A percentile compares a stretch with the other conserved stretches of the same genome.
These are phyloP conservation scores for Talinum fruticosum DNA, from an alignment of 148 eudicot genomes.

Conservation along the genomic window DNA sequence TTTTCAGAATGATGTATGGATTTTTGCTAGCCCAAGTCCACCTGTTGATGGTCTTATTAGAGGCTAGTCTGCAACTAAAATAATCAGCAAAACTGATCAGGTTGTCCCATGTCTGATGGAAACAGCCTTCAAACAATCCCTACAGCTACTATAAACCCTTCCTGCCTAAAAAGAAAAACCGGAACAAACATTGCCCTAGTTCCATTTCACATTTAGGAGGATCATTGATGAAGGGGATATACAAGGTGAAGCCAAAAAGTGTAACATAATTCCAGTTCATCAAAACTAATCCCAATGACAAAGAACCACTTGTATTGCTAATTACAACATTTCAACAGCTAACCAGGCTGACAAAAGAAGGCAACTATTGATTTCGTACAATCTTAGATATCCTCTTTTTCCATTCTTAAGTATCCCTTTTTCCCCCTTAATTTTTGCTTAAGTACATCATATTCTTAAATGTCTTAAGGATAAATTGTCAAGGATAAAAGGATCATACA, in stretches of 20 bases:
- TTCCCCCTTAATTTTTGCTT: background rate
- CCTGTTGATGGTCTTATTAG: background rate
- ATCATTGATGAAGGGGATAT: background rate
- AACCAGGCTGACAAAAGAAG: background rate
- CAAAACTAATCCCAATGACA: too few relatives aligned
- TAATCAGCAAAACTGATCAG: background rate
- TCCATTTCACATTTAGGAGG: background rate
- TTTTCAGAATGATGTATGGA: background rate
- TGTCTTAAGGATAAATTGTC: background rate
- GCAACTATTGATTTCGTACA: background rate
- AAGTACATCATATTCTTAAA: background rate
- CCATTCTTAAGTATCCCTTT: background rate
- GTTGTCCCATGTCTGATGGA: background rate
- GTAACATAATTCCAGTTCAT: background rate
- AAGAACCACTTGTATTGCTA: background rate
- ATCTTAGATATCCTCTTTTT: background rate
- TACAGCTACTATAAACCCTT: too few relatives aligned
- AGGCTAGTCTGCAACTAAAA: background rate
- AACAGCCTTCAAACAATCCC: too few relatives aligned
- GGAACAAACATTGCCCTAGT: background rate
- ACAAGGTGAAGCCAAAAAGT: background rate
- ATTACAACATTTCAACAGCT: too few relatives aligned
- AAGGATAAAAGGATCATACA: background rate
- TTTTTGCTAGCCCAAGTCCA: background rate
- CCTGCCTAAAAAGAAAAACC: too few relatives aligned